Conservation (phyloP, 495 filamentous ascomycete species). For the Lentithecium fluviatile region DNA sequence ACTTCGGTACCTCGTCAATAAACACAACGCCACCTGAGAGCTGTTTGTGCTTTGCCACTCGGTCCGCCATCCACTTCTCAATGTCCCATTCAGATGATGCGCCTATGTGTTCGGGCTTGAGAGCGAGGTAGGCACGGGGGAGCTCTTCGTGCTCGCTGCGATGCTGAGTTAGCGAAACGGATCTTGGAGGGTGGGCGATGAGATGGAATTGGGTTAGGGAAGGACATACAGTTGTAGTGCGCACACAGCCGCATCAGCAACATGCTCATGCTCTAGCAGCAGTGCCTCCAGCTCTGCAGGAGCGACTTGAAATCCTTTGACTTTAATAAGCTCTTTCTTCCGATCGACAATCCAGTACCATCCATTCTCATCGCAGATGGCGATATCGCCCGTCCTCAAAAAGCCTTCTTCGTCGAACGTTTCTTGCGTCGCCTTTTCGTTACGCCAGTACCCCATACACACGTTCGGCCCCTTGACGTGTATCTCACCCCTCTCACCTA, state of each 20-base stretch:
- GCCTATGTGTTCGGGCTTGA: constrained; percentile 34
- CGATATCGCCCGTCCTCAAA: constrained; percentile 44
- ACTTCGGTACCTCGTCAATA: constrained; percentile 41
- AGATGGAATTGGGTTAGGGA: neutral
- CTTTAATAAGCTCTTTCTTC: constrained; percentile 48
- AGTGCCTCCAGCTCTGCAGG: constrained; percentile 52
- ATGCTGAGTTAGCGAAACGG: neutral
- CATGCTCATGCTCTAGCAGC: constrained; percentile 44
- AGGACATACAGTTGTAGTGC: constrained; percentile 33
- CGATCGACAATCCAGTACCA: constrained; percentile 47
- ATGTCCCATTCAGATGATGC: constrained; percentile 37
- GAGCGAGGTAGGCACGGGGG: constrained; percentile 41
- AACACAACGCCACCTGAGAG: constrained; percentile 43
- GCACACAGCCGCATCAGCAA: constrained; percentile 50
- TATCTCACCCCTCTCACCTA: constrained; percentile 45
- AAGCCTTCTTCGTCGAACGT: constrained; percentile 44
- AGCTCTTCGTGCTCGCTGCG: constrained; percentile 43
- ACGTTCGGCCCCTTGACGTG: constrained; percentile 44
- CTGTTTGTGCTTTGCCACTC: constrained; percentile 44
- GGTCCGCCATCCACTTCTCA: constrained; percentile 36
- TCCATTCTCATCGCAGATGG: constrained; percentile 39
- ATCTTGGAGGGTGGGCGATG: neutral
- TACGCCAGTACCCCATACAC: constrained; percentile 45
- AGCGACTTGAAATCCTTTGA: constrained; percentile 50
- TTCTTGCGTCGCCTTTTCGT: constrained; percentile 42